Conservation (phyloP, 2,329 filamentous ascomycete species). For the Penicillium sp. region DNA sequence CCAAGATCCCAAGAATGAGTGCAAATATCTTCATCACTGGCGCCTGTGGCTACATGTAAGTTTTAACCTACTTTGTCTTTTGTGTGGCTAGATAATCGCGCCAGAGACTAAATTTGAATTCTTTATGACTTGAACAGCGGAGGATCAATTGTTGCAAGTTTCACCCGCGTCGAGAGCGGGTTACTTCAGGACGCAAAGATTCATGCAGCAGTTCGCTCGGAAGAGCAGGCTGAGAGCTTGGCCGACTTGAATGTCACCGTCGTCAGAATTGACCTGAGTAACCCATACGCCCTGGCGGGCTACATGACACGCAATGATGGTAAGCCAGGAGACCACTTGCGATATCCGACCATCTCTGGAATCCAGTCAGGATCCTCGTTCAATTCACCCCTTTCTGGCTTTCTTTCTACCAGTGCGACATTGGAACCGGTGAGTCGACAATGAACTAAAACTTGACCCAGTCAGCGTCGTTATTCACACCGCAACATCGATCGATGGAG, state of each 20-base stretch:
- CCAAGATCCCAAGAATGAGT: not conserved
- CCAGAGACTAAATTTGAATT: not conserved
- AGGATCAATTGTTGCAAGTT: constrained; percentile 1
- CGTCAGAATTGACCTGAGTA: not conserved
- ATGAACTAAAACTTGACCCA: not conserved
- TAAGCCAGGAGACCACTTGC: not conserved
- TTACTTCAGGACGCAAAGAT: not conserved
- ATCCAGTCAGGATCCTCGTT: too few relatives aligned
- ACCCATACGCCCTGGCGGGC: not conserved
- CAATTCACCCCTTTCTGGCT: too few relatives aligned
- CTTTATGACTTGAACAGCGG: not conserved
- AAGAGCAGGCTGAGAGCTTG: constrained; percentile 1
- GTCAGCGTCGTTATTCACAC: constrained; percentile 4
- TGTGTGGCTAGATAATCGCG: not conserved
- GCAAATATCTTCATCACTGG: constrained; percentile 1
- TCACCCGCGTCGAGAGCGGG: not conserved
- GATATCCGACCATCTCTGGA: not conserved
- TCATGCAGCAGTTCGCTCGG: constrained; percentile 1
- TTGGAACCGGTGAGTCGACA: too few relatives aligned
- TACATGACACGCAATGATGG: constrained; percentile 1
- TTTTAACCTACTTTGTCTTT: too few relatives aligned
- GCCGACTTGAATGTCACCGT: not conserved
- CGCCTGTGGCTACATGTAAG: not conserved
- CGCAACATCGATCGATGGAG: not conserved
- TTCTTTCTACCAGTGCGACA: too few relatives aligned